A percentile compares a stretch with the other conserved stretches of the same genome.
These are phyloP conservation scores for Calonectria pseudoturangicola DNA, from an alignment of 2,329 filamentous ascomycete species.

Conservation along the genomic window DNA sequence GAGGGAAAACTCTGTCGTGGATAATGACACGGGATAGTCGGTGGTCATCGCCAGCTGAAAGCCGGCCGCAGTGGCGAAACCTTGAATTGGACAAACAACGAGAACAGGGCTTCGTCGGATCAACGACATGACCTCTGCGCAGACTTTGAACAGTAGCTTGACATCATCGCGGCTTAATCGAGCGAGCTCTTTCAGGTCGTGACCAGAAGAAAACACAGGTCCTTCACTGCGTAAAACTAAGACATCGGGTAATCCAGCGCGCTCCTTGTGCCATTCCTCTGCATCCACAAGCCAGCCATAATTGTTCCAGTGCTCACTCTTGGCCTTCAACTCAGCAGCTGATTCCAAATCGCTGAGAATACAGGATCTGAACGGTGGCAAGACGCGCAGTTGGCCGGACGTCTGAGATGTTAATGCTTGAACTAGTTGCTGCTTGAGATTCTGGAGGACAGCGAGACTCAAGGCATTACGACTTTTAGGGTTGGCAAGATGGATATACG, in stretches of 20 bases:
- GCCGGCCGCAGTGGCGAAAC: constrained; percentile 51
- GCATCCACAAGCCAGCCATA: constrained; percentile 50
- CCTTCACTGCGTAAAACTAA: constrained; percentile 51
- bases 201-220: constrained; percentile 50
- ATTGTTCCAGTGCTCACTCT: constrained; percentile 36
- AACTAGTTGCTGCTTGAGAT: constrained; percentile 47
- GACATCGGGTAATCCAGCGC: constrained; percentile 46
- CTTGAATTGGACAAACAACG: constrained; percentile 51
- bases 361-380: constrained; percentile 42
- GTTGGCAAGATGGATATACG: constrained; percentile 49
- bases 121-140: constrained; percentile 49
- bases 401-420: constrained; percentile 41
- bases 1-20: constrained; percentile 45
- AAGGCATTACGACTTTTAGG: constrained; percentile 50
- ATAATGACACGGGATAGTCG: constrained; percentile 48
- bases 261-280: constrained; percentile 48
- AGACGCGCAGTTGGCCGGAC: constrained; percentile 36
- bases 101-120: constrained; percentile 50
- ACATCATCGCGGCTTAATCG: constrained; percentile 39
- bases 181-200: constrained; percentile 50
- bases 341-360: constrained; percentile 36
- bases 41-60: constrained; percentile 52
- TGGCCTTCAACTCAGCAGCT: background rate
- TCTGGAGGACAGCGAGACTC: constrained; percentile 44
- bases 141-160: constrained; percentile 46